Evolutionary conservation across 1,284 basidiomycete species (phyloP), one percentile per base, ranked within the genome.

Genomic region (Somion occarium): DNA sequence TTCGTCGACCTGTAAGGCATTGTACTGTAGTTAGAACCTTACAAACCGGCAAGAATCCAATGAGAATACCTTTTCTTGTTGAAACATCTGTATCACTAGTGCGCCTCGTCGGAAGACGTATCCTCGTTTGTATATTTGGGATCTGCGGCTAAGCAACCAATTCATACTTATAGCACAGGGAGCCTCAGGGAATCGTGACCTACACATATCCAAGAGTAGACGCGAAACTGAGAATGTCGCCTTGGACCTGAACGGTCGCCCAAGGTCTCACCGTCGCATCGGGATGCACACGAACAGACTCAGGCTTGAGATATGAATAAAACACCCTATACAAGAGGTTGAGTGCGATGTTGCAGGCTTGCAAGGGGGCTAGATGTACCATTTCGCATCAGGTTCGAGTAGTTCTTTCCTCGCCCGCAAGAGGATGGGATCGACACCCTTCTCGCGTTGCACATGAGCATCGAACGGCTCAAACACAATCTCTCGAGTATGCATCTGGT

Each of bases 231-330:
- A 88, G 66, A 12, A 85, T 86, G 63, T 91, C 87, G 3, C 88
- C 88, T 20, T 80, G 72, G 13, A 91, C 84, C 58, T 88, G 79
- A 54, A 82, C 83, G 34, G 79, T 84, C 12, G 87, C 84, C 83
- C 88, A 90, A 11, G 88, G 87, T 48, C 88, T 75, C 46, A 91
- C 88, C 2, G 88, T 91, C 2, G 88, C 86, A 63, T 90, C 87
- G 18, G 88, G 86, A 59, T 91, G 84, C 15, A 84, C 81, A 34
- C 88, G 78, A 13, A 80, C 79, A 38, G 83, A 83, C 64, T 91
- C 88, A 43, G 88, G 85, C 62, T 88, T 89, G 48, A 89, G 69
- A 64, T 86, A 88, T 15, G 86, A 87, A 63, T 83, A 88, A 19
- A 91, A 65, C 4, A 81, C 72, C 87, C 87, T 89, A 58, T 46